A percentile compares a stretch with the other conserved stretches of the same genome.
These are phyloP conservation scores for Luvunga scandens DNA, from an alignment of 345 rosid genomes.

Conservation along the genomic window DNA sequence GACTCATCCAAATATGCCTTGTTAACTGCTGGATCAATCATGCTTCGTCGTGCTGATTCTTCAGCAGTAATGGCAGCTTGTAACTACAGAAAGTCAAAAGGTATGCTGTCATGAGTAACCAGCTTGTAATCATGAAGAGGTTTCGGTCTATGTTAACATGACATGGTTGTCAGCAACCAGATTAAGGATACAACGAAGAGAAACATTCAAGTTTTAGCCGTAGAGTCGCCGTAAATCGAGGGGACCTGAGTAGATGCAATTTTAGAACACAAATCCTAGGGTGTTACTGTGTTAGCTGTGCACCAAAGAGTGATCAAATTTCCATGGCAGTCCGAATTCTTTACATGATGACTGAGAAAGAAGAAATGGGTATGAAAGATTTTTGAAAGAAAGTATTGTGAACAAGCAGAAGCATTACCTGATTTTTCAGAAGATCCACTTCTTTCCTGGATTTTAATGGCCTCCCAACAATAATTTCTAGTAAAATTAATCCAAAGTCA, in stretches of 20 bases:
- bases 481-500: constrained; percentile 82
- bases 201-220: too few species aligned
- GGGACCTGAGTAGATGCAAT: not conserved
- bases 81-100: constrained; percentile 38
- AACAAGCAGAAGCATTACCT: constrained; percentile 32
- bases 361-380: not conserved
- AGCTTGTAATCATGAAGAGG: too few species aligned
- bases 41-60: constrained; percentile 50
- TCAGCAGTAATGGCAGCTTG: constrained; percentile 49
- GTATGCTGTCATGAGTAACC: not conserved
- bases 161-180: too few species aligned
- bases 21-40: constrained; percentile 56
- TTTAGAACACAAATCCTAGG: not conserved
- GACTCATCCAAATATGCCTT: constrained; percentile 73
- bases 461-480: constrained; percentile 77
- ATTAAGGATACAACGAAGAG: too few species aligned
- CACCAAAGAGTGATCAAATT: too few species aligned
- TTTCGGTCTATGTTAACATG: too few species aligned
- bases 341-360: not conserved
- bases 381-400: not conserved
- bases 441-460: constrained; percentile 52
- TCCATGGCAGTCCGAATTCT: not conserved
- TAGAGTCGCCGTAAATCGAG: not conserved
- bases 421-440: constrained; percentile 50
- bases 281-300: not conserved